Conservation (phyloP, 129 eudicot species). For the Lactuca sativa region DNA sequence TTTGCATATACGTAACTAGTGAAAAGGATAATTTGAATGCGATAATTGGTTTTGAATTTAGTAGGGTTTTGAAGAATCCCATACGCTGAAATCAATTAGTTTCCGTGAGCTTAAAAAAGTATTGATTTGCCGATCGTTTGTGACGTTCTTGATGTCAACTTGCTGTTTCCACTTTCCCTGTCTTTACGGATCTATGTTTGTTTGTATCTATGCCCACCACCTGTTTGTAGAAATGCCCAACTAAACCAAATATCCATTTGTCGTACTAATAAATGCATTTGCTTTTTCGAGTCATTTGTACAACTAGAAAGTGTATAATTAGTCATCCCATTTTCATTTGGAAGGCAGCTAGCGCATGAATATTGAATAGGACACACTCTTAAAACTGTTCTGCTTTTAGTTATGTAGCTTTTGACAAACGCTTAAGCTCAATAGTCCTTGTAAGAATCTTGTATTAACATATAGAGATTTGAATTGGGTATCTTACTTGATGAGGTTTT, state of each 20-base stretch:
- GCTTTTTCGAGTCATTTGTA: background rate
- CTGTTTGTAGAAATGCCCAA: constrained; percentile 37
- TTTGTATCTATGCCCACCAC: constrained; percentile 21
- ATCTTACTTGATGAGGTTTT: background rate
- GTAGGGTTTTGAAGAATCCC: constrained; percentile 7
- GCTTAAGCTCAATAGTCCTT: constrained; percentile 8
- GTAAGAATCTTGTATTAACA: background rate
- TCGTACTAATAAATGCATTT: background rate
- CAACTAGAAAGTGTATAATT: background rate
- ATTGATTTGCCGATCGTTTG: background rate
- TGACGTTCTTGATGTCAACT: background rate
- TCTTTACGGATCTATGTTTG: background rate
- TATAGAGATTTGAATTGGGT: constrained; percentile 4
- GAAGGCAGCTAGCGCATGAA: background rate
- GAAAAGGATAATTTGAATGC: background rate
- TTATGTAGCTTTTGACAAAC: background rate
- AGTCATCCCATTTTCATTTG: background rate
- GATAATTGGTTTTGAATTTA: background rate
- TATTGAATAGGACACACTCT: background rate
- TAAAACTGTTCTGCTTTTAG: background rate
- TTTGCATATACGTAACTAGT: background rate
- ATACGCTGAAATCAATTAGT: constrained; percentile 12
- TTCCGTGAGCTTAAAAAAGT: background rate
- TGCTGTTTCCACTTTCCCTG: constrained; percentile 1
- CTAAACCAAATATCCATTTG: constrained; percentile 4